Percentiles rank a stretch among this genome's conserved stretches.
These are phyloP conservation scores for Vitis rotundifolia DNA, from an alignment of 164 flowering plant species.

Conservation along the genomic window DNA sequence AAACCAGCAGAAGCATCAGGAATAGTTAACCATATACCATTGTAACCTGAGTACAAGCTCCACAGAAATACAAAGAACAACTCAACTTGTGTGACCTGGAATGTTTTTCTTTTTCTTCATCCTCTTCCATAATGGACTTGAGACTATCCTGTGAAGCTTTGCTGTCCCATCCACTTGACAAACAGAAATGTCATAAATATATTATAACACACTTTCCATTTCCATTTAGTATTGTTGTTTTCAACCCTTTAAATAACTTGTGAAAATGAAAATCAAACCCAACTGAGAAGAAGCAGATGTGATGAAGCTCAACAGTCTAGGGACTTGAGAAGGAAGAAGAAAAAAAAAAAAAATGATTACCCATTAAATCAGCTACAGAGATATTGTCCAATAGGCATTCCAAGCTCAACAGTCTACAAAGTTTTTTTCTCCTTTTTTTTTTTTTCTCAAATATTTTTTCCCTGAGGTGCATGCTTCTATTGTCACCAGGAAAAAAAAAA, in stretches of 20 bases:
- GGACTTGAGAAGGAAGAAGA: not conserved
- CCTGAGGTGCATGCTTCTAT: not conserved
- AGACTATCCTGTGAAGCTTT: slow-evolving; percentile 55
- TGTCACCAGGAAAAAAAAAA: too few relatives aligned
- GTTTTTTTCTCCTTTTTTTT: not conserved
- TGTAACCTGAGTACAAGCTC: slow-evolving; percentile 69
- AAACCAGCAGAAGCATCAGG: not conserved
- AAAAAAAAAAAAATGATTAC: not conserved
- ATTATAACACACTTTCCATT: not conserved
- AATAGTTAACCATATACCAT: slow-evolving; percentile 50
- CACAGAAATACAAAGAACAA: slow-evolving; percentile 77
- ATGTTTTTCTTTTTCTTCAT: slow-evolving; percentile 58
- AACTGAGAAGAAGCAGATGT: not conserved
- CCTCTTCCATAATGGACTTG: slow-evolving; percentile 71
- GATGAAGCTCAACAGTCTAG: not conserved
- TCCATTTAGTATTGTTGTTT: not conserved
- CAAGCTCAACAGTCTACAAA: not conserved
- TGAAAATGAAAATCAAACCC: not conserved
- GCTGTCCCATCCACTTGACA: slow-evolving; percentile 45
- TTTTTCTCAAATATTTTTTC: not conserved
- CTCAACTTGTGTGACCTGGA: slow-evolving; percentile 39
- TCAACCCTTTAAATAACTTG: not conserved
- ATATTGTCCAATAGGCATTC: not conserved
- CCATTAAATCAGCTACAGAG: not conserved
- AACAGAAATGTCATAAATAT: slow-evolving; percentile 1